These are phyloP conservation scores for Xylaria acuta DNA, from an alignment of 495 filamentous ascomycete species.

Conservation along the genomic window DNA sequence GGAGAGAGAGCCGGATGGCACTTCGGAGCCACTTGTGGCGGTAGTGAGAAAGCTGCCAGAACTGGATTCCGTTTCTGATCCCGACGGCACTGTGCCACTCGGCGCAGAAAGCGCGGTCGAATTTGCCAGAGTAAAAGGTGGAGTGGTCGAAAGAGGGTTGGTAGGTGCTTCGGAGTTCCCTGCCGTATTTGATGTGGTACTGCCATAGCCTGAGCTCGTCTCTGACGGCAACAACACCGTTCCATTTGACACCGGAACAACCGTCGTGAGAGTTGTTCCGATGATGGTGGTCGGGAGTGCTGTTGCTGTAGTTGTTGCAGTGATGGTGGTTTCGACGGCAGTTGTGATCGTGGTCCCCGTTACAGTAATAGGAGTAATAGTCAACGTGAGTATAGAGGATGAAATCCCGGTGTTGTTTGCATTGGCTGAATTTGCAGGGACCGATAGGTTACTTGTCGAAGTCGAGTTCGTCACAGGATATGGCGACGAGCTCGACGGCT, in stretches of 20 bases:
- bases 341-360: conserved; percentile 11
- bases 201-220: conserved; percentile 1
- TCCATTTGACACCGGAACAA: conserved; percentile 6
- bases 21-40: neutral
- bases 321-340: conserved; percentile 22
- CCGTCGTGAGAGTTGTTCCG: conserved; percentile 9
- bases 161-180: neutral
- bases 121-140: conserved; percentile 1
- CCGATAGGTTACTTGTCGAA: neutral
- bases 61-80: neutral
- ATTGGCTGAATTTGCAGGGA: neutral
- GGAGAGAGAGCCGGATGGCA: neutral
- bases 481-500: conserved; percentile 19
- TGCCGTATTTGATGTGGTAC: neutral
- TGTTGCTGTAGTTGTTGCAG: conserved; percentile 23
- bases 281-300: conserved; percentile 13
- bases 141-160: neutral
- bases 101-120: neutral
- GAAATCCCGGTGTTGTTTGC: conserved; percentile 4
- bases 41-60: neutral
- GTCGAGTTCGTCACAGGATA: conserved; percentile 29
- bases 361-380: conserved; percentile 12
- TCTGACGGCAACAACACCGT: neutral
- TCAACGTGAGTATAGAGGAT: conserved; percentile 1
- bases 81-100: neutral